These are phyloP conservation scores for Hansenula lynferdii DNA, from an alignment of 1,139 yeast genomes.

Conservation along the genomic window DNA sequence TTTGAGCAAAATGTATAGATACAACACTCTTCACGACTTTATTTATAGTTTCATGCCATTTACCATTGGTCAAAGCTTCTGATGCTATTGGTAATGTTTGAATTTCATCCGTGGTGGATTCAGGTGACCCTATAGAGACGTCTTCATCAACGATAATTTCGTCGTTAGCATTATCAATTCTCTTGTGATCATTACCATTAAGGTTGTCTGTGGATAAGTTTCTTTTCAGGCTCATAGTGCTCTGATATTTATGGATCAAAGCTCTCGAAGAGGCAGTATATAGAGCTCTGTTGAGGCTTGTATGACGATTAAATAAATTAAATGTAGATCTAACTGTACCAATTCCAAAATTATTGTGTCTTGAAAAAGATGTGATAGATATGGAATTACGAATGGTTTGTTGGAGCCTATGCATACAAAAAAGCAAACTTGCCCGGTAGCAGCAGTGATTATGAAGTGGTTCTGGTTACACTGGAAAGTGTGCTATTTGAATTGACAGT, in stretches of 20 bases:
- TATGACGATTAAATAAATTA: no score
- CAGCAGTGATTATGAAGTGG: no score
- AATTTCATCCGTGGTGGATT: not conserved
- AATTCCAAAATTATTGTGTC: not conserved
- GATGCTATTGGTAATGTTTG: not conserved
- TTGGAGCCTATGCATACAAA: constrained; percentile 1
- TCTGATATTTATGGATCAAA: not conserved
- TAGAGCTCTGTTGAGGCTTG: no score
- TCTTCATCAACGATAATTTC: not conserved
- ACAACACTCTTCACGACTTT: constrained; percentile 84
- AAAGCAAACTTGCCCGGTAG: not conserved
- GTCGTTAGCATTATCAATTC: not conserved
- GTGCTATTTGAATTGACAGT: no score
- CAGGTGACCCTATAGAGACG: not conserved
- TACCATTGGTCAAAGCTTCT: constrained; percentile 10
- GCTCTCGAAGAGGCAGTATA: not conserved
- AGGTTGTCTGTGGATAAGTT: not conserved
- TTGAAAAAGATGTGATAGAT: not conserved
- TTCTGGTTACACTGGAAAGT: no score
- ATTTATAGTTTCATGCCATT: constrained; percentile 82
- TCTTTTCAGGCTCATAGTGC: not conserved
- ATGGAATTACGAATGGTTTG: not conserved
- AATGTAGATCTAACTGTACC: not conserved
- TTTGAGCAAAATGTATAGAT: constrained; percentile 83
- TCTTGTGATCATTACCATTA: not conserved